Evolutionary conservation across 352 stramenopile genomes (phyloP).

Genomic region (Pythium apleroticum): DNA sequence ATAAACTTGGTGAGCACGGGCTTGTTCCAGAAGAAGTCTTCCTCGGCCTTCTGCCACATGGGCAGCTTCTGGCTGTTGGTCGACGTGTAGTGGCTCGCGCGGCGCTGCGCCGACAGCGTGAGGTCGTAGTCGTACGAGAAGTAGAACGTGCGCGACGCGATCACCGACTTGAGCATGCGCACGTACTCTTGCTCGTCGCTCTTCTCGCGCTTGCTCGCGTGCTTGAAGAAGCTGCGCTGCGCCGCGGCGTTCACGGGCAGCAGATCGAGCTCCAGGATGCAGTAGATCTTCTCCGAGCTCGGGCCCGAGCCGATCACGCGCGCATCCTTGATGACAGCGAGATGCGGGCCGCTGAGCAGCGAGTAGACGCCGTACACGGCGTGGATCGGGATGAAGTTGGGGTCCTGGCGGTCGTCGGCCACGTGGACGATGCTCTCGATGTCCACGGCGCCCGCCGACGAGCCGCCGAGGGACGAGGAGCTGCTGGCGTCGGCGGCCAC

Average conservation of each 20-base stretch:
- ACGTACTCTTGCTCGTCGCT: conserved; percentile 56
- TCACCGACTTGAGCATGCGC: conserved; percentile 50
- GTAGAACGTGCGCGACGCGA: conserved; percentile 60
- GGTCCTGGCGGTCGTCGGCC: conserved; percentile 37
- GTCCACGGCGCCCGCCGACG: conserved; percentile 32
- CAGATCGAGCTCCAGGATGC: conserved; percentile 47
- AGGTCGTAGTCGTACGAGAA: conserved; percentile 73
- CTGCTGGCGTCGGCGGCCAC: conserved; percentile 13
- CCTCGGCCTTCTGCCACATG: conserved; percentile 66
- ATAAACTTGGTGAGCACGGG: conserved; percentile 54
- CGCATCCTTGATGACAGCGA: conserved; percentile 57
- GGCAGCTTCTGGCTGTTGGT: conserved; percentile 34
- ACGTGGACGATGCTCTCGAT: conserved; percentile 49
- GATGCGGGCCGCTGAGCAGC: conserved; percentile 53
- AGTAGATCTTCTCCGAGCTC: conserved; percentile 62
- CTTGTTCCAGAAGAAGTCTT: conserved; percentile 94
- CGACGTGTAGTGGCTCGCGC: conserved; percentile 32
- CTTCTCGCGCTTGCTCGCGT: conserved; percentile 55
- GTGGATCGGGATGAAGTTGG: conserved; percentile 39
- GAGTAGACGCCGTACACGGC: conserved; percentile 68
- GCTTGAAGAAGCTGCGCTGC: conserved; percentile 51
- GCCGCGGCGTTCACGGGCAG: conserved; percentile 50
- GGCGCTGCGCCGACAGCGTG: conserved; percentile 56
- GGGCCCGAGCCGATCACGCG: conserved; percentile 61
- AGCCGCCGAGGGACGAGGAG: background rate